A percentile compares a stretch with the other conserved stretches of the same genome.
phyloP scores from a whole-genome alignment of 2,329 filamentous ascomycete species.

The Stachybotrys elegans region DNA sequence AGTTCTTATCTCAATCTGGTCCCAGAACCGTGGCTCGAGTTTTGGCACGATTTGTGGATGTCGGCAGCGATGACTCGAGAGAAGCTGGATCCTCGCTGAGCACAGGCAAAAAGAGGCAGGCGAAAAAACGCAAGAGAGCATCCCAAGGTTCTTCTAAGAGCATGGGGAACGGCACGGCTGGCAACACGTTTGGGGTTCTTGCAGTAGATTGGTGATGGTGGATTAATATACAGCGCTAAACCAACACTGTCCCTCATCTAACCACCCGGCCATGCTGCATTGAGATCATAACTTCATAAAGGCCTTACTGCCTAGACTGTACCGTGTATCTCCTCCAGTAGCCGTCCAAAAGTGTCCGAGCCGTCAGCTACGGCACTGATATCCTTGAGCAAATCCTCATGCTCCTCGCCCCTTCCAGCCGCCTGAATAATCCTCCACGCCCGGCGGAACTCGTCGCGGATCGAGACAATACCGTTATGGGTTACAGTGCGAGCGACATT shows the following conservation, averaged over 20 bases:
- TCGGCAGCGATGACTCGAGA: too few species aligned
- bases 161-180: conserved; percentile 5
- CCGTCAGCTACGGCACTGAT: conserved; percentile 26
- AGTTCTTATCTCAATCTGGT: too few species aligned
- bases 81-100: too few species aligned
- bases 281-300: too few species aligned
- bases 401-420: conserved; percentile 34
- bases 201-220: conserved; percentile 6
- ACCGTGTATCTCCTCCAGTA: conserved; percentile 32
- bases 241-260: too few species aligned
- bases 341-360: conserved; percentile 16
- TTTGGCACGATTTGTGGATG: too few species aligned
- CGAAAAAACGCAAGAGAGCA: conserved; percentile 9
- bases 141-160: too few species aligned
- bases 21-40: too few species aligned
- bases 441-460: conserved; percentile 78
- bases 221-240: too few species aligned
- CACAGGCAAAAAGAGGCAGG: background rate
- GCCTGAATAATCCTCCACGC: conserved; percentile 67
- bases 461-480: conserved; percentile 73
- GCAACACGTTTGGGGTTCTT: conserved; percentile 20
- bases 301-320: too few species aligned
- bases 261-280: too few species aligned
- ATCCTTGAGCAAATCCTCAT: conserved; percentile 51
- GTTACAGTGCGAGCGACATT: conserved; percentile 86